These are phyloP conservation scores for Penicillium egyptiacum DNA, from an alignment of 495 filamentous ascomycete species.

Conservation along the genomic window DNA sequence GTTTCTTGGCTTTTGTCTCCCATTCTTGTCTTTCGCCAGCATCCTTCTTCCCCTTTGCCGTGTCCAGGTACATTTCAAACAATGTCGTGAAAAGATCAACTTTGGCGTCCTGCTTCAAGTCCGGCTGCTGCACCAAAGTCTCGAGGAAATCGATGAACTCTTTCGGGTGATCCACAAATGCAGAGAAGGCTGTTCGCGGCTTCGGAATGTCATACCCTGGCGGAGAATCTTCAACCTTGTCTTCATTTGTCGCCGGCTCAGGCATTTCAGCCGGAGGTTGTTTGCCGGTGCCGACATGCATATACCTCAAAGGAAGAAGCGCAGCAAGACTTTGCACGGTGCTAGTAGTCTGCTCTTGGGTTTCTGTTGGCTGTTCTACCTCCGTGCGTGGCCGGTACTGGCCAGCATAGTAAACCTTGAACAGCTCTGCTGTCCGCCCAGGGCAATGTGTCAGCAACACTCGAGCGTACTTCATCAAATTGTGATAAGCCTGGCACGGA, in stretches of 20 bases:
- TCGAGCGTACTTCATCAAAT: conserved; percentile 92
- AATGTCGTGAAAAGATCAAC: conserved; percentile 90
- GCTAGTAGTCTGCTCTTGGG: conserved; percentile 58
- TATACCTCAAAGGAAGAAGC: conserved; percentile 82
- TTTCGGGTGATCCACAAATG: conserved; percentile 89
- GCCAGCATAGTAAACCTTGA: conserved; percentile 91
- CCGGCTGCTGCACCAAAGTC: conserved; percentile 67
- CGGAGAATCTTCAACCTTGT: conserved; percentile 18
- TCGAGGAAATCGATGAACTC: conserved; percentile 92
- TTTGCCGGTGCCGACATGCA: conserved; percentile 58
- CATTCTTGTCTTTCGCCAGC: conserved; percentile 68
- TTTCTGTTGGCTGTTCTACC: conserved; percentile 50
- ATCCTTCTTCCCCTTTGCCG: conserved; percentile 71
- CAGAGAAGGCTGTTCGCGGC: conserved; percentile 90
- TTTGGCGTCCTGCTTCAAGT: conserved; percentile 67
- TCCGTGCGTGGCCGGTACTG: conserved; percentile 73
- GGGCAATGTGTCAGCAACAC: conserved; percentile 85
- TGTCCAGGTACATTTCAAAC: conserved; percentile 97
- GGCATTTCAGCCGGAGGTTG: conserved; percentile 40
- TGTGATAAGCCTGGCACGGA: conserved; percentile 68
- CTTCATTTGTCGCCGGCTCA: conserved; percentile 34
- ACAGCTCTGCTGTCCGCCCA: conserved; percentile 73
- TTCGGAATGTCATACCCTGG: conserved; percentile 58
- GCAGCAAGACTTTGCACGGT: conserved; percentile 80
- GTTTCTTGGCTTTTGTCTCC: conserved; percentile 83